Evolutionary conservation across 768 basidiomycete genomes (phyloP).

Genomic region (Tulasnella sp.): DNA sequence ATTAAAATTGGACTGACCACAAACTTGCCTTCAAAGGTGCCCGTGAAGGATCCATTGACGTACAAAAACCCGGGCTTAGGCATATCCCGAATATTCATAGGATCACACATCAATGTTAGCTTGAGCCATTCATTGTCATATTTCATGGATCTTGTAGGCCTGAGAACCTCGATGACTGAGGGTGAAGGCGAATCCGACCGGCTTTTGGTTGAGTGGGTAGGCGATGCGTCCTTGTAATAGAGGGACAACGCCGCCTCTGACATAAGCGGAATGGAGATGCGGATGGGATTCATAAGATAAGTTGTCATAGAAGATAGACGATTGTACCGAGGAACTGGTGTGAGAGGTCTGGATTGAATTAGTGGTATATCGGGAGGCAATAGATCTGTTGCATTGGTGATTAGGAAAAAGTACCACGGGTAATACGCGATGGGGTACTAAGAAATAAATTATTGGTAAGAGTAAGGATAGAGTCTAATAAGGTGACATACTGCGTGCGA

Average conservation of each 20-base stretch:
- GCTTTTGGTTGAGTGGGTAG: neutral
- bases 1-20: conserved; percentile 38
- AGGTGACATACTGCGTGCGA: conserved; percentile 13
- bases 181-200: neutral
- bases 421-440: conserved; percentile 7
- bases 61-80: conserved; percentile 30
- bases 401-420: conserved; percentile 10
- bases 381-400: too few relatives aligned
- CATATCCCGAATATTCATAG: conserved; percentile 21
- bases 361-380: too few relatives aligned
- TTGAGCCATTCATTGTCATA: conserved; percentile 52
- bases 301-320: neutral
- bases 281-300: conserved; percentile 8
- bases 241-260: conserved; percentile 8
- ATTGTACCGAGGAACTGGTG: conserved; percentile 4
- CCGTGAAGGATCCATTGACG: conserved; percentile 39
- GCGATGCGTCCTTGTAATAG: neutral
- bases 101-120: conserved; percentile 34
- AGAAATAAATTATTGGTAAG: too few relatives aligned
- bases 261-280: conserved; percentile 4
- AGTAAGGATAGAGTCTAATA: too few relatives aligned
- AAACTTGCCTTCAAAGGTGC: conserved; percentile 52
- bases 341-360: conserved; percentile 12
- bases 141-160: conserved; percentile 17
- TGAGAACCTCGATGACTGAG: too few relatives aligned